Conservation (phyloP, 2,329 filamentous ascomycete species). For the Biscogniauxia mediterranea region DNA sequence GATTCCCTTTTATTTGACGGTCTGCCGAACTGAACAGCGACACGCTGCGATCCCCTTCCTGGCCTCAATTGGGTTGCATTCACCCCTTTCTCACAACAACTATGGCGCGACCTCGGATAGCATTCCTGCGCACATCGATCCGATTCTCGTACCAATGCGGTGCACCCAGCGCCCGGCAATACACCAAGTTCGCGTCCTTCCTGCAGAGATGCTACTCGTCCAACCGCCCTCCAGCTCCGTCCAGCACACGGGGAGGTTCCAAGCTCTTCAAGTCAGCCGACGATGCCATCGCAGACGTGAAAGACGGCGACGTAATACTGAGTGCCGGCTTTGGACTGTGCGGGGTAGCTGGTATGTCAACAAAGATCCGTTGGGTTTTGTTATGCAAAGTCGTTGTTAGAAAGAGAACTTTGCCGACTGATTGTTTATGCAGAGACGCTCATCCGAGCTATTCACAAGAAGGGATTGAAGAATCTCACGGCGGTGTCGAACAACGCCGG, state of each 20-base stretch:
- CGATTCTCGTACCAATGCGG: constrained; percentile 29
- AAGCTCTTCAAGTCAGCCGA: constrained; percentile 58
- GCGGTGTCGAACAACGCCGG: constrained; percentile 83
- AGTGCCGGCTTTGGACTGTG: constrained; percentile 83
- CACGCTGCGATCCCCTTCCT: too few relatives aligned
- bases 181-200: constrained; percentile 17
- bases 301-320: constrained; percentile 68
- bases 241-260: constrained; percentile 35
- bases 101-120: constrained; percentile 27
- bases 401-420: constrained; percentile 4
- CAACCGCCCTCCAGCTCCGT: constrained; percentile 11
- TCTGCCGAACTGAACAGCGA: too few relatives aligned
- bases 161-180: constrained; percentile 18
- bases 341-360: constrained; percentile 61
- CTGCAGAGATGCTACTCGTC: constrained; percentile 24
- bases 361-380: constrained; percentile 2
- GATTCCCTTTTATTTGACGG: neutral
- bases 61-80: too few relatives aligned
- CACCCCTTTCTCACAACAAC: neutral
- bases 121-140: constrained; percentile 24
- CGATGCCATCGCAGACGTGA: constrained; percentile 67
- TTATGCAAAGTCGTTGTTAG: neutral
- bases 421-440: constrained; percentile 58
- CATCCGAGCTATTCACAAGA: constrained; percentile 63
- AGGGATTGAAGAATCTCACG: constrained; percentile 63